These are phyloP conservation scores for Cutaneotrichosporon sp. DNA, from an alignment of 1,284 basidiomycete genomes.

Conservation along the genomic window DNA sequence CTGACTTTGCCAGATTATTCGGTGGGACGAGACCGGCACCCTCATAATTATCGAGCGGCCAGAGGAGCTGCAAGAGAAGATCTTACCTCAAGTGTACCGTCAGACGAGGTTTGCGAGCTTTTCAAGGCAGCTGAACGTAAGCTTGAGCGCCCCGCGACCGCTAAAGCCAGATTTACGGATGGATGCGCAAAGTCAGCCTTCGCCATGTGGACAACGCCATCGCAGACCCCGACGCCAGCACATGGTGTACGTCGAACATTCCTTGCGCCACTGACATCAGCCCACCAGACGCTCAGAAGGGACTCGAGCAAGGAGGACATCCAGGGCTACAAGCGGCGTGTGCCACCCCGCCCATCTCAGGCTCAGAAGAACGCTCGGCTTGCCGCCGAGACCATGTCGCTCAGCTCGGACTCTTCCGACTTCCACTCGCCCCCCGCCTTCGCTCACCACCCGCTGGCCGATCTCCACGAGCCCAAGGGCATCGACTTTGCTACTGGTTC, in stretches of 20 bases:
- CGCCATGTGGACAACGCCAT: conserved; percentile 88
- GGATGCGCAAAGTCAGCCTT: conserved; percentile 83
- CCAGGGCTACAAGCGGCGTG: conserved; percentile 86
- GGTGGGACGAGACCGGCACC: conserved; percentile 84
- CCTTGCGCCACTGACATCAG: conserved; percentile 53
- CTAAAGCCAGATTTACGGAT: conserved; percentile 76
- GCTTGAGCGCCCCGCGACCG: conserved; percentile 40
- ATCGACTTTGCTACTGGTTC: not conserved
- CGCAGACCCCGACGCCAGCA: conserved; percentile 87
- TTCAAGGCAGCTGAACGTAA: conserved; percentile 87
- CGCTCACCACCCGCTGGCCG: not conserved
- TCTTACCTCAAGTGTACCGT: conserved; percentile 83
- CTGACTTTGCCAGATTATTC: conserved; percentile 64
- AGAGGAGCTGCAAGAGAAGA: conserved; percentile 82
- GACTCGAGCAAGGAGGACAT: conserved; percentile 82
- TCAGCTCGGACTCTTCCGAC: conserved; percentile 30
- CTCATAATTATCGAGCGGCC: conserved; percentile 89
- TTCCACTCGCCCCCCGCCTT: conserved; percentile 30
- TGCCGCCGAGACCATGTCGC: conserved; percentile 22
- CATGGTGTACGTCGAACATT: conserved; percentile 71
- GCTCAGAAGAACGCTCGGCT: conserved; percentile 60
- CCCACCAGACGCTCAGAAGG: conserved; percentile 82
- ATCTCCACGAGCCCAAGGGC: not conserved
- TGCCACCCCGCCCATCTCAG: conserved; percentile 83
- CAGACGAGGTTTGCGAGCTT: conserved; percentile 92